phyloP scores from a whole-genome alignment of 1,284 basidiomycete species.

The Trichosporon coremiiforme region DNA sequence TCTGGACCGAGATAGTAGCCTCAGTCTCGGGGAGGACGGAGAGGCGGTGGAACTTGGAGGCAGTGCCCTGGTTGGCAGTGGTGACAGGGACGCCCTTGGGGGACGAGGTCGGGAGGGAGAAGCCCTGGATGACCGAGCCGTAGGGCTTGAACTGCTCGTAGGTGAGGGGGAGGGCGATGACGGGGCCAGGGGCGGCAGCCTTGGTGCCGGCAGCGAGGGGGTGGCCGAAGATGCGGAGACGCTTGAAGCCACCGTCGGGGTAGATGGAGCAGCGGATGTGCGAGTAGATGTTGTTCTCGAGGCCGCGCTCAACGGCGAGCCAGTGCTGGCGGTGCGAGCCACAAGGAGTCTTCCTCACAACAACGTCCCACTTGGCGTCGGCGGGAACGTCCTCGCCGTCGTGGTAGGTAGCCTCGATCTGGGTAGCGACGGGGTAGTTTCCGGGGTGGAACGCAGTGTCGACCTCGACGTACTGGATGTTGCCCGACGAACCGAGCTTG shows the following conservation, averaged over 20 bases:
- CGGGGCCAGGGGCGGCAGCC: constrained; percentile 29
- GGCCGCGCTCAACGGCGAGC: constrained; percentile 73
- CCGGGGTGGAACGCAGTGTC: constrained; percentile 96
- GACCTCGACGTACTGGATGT: constrained; percentile 77
- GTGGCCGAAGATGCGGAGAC: constrained; percentile 78
- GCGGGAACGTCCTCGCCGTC: constrained; percentile 47
- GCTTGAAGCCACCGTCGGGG: constrained; percentile 95
- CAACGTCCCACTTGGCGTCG: constrained; percentile 67
- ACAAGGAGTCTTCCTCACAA: constrained; percentile 76
- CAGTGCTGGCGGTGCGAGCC: constrained; percentile 89
- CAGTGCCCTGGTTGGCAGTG: constrained; percentile 79
- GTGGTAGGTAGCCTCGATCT: constrained; percentile 39
- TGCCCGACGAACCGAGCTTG: constrained; percentile 73
- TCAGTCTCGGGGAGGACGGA: constrained; percentile 64
- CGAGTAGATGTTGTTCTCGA: constrained; percentile 64
- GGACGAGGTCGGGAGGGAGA: constrained; percentile 52
- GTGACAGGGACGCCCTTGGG: constrained; percentile 62
- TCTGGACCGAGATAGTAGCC: constrained; percentile 58
- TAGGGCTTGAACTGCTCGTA: constrained; percentile 79
- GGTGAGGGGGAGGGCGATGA: constrained; percentile 71
- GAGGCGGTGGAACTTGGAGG: constrained; percentile 85
- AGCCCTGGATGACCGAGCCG: constrained; percentile 82
- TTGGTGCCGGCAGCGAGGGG: constrained; percentile 44
- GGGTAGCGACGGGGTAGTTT: constrained; percentile 79
- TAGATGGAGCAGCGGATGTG: constrained; percentile 88